Conservation (phyloP, 2,329 filamentous ascomycete species). For the Orbilia oligospora region DNA sequence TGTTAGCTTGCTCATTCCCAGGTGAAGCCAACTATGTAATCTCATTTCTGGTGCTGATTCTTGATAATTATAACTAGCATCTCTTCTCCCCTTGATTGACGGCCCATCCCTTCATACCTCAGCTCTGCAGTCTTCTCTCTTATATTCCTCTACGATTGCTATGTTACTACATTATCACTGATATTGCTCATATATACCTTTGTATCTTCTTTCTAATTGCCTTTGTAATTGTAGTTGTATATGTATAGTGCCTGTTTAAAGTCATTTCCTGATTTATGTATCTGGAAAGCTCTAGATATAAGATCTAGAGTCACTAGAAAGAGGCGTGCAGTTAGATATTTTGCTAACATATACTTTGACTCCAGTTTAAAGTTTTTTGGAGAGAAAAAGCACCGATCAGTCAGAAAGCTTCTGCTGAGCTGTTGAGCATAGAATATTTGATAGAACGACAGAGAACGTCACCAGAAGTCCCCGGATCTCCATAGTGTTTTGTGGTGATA, state of each 20-base stretch:
- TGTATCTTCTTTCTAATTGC: neutral
- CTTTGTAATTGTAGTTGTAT: neutral
- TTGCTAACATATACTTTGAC: neutral
- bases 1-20: neutral
- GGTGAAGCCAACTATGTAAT: neutral
- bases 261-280: neutral
- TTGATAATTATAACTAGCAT: constrained; percentile 7
- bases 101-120: too few species aligned
- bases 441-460: constrained; percentile 13
- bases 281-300: neutral
- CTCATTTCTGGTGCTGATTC: neutral
- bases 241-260: neutral
- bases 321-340: neutral
- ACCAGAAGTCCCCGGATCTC: neutral
- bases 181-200: neutral
- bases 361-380: neutral
- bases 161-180: neutral
- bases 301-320: neutral
- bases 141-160: constrained; percentile 12
- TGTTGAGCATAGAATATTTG: neutral
- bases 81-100: neutral
- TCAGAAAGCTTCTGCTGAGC: neutral
- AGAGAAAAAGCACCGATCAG: neutral
- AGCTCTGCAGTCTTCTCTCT: neutral
- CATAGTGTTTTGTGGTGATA: neutral